Conservation (phyloP, 1,284 basidiomycete genomes). For the Mycena citricolor region DNA sequence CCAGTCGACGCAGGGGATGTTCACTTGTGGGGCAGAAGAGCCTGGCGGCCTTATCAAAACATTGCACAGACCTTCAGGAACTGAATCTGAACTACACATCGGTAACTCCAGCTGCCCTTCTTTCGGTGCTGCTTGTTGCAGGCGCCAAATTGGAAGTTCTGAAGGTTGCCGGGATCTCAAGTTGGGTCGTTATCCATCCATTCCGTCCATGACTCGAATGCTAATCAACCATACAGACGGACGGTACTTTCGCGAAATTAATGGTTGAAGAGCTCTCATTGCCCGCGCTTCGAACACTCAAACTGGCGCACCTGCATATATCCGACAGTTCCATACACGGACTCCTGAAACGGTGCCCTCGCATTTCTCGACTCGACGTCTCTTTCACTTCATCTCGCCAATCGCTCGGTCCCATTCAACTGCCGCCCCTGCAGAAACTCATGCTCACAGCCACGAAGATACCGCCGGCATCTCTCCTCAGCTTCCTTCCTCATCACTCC, state of each 20-base stretch:
- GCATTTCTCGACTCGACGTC: constrained; percentile 54
- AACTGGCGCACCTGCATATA: constrained; percentile 56
- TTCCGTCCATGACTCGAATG: constrained; percentile 22
- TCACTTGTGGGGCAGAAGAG: constrained; percentile 54
- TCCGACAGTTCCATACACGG: constrained; percentile 47
- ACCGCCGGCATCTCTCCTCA: constrained; percentile 40
- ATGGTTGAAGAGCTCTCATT: constrained; percentile 36
- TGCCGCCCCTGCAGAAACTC: constrained; percentile 51
- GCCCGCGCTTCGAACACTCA: constrained; percentile 48
- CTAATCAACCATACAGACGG: constrained; percentile 45
- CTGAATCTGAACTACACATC: constrained; percentile 66
- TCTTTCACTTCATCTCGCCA: constrained; percentile 62
- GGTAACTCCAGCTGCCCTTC: constrained; percentile 47
- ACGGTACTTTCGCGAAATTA: constrained; percentile 51
- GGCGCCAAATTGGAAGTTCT: constrained; percentile 51
- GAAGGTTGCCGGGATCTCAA: constrained; percentile 61
- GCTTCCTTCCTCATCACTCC: constrained; percentile 39
- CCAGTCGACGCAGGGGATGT: constrained; percentile 51
- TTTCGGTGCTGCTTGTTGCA: constrained; percentile 39
- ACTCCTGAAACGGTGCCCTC: constrained; percentile 48
- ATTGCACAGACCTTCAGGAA: constrained; percentile 44
- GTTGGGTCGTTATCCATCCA: constrained; percentile 43
- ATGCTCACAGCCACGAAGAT: constrained; percentile 58
- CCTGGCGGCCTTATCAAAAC: constrained; percentile 40
- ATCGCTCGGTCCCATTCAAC: constrained; percentile 22